Evolutionary conservation across 306 rosid genomes (phyloP).

Genomic region (Lathyrus sativus): DNA sequence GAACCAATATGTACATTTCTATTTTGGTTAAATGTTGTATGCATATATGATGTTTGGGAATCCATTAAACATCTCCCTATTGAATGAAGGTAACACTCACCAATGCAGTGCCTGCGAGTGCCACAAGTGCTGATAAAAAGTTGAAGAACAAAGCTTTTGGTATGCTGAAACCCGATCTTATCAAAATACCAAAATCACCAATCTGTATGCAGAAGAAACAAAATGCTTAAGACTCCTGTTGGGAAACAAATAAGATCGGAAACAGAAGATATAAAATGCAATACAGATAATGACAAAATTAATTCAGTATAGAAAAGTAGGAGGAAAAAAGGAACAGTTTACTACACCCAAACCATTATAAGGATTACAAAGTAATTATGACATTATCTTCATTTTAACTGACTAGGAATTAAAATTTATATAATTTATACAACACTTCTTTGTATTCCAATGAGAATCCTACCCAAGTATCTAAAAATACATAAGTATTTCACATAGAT

Average conservation of each 20-base stretch:
- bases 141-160: conserved; percentile 86
- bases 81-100: conserved; percentile 52
- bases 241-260: neutral
- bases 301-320: conserved; percentile 13
- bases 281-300: conserved; percentile 2
- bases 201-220: conserved; percentile 55
- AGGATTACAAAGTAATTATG: neutral
- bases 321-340: neutral
- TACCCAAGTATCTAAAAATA: no score
- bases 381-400: neutral
- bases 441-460: no score
- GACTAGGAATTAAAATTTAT: neutral
- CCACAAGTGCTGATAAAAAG: conserved; percentile 92
- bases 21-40: conserved; percentile 3
- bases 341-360: neutral
- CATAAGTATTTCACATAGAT: no score
- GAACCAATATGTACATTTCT: neutral
- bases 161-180: conserved; percentile 90
- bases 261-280: conserved; percentile 24
- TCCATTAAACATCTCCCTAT: conserved; percentile 24
- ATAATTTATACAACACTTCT: neutral
- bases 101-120: conserved; percentile 85
- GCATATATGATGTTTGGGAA: conserved; percentile 21
- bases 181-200: conserved; percentile 93
- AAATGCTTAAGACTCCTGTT: conserved; percentile 30